These are phyloP conservation scores for Thalassiosira profunda DNA, from an alignment of 108 stramenopile species.

Conservation along the genomic window DNA sequence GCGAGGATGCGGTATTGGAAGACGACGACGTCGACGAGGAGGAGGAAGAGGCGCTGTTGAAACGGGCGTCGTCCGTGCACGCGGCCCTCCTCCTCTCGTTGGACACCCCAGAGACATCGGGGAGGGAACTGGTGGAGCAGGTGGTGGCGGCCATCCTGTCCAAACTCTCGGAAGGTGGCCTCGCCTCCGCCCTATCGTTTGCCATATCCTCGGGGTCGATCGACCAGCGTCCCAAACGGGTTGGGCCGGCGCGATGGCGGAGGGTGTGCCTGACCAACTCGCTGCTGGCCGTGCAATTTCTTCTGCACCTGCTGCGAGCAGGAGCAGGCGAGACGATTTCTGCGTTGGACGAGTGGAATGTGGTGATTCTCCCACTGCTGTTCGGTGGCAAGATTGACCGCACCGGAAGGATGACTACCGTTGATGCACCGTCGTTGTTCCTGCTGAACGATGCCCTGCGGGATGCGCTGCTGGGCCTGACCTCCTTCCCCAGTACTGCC, in stretches of 20 bases:
- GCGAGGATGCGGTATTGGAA: not conserved
- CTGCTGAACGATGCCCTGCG: slow-evolving; percentile 9
- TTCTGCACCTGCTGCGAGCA: slow-evolving; percentile 3
- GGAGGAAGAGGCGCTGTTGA: slow-evolving; percentile 34
- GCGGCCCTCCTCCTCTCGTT: slow-evolving; percentile 28
- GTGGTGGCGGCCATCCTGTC: not conserved
- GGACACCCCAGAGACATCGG: not conserved
- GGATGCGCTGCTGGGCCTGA: slow-evolving; percentile 15
- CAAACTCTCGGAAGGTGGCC: too few species aligned
- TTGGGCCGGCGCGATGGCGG: slow-evolving; percentile 9
- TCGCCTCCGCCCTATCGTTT: not conserved
- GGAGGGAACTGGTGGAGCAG: not conserved
- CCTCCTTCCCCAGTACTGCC: too few species aligned
- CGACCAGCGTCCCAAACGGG: slow-evolving; percentile 8
- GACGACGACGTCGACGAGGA: slow-evolving; percentile 15
- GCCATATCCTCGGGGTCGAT: not conserved
- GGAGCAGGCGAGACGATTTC: not conserved
- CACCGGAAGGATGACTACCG: not conserved
- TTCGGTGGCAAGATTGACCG: slow-evolving; percentile 2
- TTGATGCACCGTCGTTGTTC: not conserved
- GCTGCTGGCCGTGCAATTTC: slow-evolving; percentile 28
- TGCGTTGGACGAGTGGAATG: slow-evolving; percentile 21
- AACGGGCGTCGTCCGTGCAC: slow-evolving; percentile 43
- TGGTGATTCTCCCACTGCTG: slow-evolving; percentile 33
- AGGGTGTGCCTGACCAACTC: slow-evolving; percentile 38